These are phyloP conservation scores for Coemansia sp. DNA, from an alignment of 192 early-diverging fungal genomes.

Conservation along the genomic window DNA sequence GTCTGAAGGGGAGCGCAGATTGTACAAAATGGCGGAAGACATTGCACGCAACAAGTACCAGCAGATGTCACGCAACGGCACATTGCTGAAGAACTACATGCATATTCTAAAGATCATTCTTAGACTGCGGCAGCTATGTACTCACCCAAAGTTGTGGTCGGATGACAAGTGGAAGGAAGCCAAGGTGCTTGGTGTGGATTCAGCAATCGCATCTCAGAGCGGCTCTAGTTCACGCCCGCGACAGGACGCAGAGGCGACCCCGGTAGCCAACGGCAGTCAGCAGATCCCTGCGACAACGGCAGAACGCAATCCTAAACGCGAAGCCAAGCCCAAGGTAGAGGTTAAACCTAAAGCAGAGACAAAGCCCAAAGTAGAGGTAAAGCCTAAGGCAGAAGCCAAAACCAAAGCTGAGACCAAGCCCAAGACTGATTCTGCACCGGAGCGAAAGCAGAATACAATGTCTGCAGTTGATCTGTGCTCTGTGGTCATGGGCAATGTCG, in stretches of 20 bases:
- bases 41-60: conserved; percentile 65
- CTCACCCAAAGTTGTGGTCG: conserved; percentile 58
- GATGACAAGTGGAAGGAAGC: conserved; percentile 49
- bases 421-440: not conserved
- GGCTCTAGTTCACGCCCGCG: not conserved
- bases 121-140: conserved; percentile 67
- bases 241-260: not conserved
- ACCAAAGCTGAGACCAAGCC: conserved; percentile 2
- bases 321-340: not conserved
- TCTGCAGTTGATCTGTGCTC: conserved; percentile 15
- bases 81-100: conserved; percentile 66
- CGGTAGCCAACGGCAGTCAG: not conserved
- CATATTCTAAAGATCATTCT: conserved; percentile 55
- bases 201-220: conserved; percentile 7
- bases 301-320: not conserved
- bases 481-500: conserved; percentile 4
- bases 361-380: not conserved
- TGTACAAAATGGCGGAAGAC: conserved; percentile 66
- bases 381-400: not conserved
- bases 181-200: conserved; percentile 27
- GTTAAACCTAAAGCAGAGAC: not conserved
- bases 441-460: not conserved
- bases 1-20: conserved; percentile 61
- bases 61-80: conserved; percentile 59
- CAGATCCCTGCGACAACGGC: not conserved